A percentile compares a stretch with the other conserved stretches of the same genome.
phyloP scores from a whole-genome alignment of 805 yeast genomes.

The Candida boleticola region DNA sequence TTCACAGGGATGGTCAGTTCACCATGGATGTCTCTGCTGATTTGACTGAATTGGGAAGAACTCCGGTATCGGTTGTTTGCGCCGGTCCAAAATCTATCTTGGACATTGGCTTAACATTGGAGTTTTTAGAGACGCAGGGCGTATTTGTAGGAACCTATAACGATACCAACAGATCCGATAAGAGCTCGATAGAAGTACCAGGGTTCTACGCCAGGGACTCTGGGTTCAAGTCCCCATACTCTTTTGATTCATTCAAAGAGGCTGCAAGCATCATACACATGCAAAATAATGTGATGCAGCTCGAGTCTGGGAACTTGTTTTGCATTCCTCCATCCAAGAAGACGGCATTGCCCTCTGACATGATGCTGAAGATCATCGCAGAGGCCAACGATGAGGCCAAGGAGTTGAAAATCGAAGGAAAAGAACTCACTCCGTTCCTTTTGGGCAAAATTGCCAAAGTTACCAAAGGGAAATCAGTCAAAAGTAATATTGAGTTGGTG shows the following conservation, averaged over 20 bases:
- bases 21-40: constrained; percentile 87
- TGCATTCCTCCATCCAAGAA: constrained; percentile 80
- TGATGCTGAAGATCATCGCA: constrained; percentile 56
- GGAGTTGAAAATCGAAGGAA: constrained; percentile 56
- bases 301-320: constrained; percentile 69
- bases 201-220: constrained; percentile 82
- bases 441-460: constrained; percentile 59
- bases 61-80: constrained; percentile 88
- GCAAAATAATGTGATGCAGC: constrained; percentile 42
- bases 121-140: constrained; percentile 87
- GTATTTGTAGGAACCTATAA: constrained; percentile 76
- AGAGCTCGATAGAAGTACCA: constrained; percentile 49
- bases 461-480: constrained; percentile 71
- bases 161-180: constrained; percentile 21
- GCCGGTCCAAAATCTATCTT: constrained; percentile 88
- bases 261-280: constrained; percentile 64
- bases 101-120: constrained; percentile 79
- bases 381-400: constrained; percentile 59
- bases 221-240: constrained; percentile 68
- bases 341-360: constrained; percentile 52
- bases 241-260: constrained; percentile 47
- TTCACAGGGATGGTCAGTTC: constrained; percentile 71
- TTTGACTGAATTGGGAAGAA: constrained; percentile 76
- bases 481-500: constrained; percentile 72
- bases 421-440: constrained; percentile 76